Evolutionary conservation across 768 basidiomycete species (phyloP).

Genomic region (Kwoniella sp.): DNA sequence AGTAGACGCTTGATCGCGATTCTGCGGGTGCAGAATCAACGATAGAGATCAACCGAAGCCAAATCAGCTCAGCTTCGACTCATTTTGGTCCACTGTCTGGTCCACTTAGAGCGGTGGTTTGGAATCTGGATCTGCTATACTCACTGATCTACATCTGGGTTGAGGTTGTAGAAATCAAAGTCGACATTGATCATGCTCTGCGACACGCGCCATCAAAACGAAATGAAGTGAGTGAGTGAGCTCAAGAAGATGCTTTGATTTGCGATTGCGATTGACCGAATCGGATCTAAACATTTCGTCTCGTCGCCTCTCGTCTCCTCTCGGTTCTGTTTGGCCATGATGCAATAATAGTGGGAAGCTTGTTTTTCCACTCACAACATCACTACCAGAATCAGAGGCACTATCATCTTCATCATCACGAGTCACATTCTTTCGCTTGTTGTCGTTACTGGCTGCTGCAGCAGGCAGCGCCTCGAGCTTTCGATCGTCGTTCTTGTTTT

Average conservation of each 20-base stretch:
- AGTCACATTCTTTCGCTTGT: conserved; percentile 47
- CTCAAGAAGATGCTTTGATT: no score
- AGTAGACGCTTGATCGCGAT: conserved; percentile 63
- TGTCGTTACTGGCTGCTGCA: conserved; percentile 11
- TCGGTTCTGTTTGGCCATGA: no score
- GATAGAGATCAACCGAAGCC: neutral
- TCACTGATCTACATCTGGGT: conserved; percentile 77
- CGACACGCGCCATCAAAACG: no score
- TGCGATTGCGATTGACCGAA: no score
- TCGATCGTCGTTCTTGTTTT: neutral
- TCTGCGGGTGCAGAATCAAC: conserved; percentile 24
- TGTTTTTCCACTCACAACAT: conserved; percentile 53
- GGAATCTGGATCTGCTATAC: no score
- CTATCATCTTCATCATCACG: conserved; percentile 51
- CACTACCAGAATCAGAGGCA: conserved; percentile 45
- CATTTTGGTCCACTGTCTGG: no score
- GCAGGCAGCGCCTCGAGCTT: conserved; percentile 34
- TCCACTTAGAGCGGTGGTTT: no score
- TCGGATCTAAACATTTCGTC: no score
- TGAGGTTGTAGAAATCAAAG: conserved; percentile 92
- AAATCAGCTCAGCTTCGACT: no score
- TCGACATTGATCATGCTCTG: conserved; percentile 77
- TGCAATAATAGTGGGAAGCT: no score
- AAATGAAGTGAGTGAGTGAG: no score
- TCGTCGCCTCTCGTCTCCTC: no score